A percentile compares a stretch with the other conserved stretches of the same genome.
phyloP scores from a whole-genome alignment of 768 basidiomycete species.

The Wakefieldia striispora region DNA sequence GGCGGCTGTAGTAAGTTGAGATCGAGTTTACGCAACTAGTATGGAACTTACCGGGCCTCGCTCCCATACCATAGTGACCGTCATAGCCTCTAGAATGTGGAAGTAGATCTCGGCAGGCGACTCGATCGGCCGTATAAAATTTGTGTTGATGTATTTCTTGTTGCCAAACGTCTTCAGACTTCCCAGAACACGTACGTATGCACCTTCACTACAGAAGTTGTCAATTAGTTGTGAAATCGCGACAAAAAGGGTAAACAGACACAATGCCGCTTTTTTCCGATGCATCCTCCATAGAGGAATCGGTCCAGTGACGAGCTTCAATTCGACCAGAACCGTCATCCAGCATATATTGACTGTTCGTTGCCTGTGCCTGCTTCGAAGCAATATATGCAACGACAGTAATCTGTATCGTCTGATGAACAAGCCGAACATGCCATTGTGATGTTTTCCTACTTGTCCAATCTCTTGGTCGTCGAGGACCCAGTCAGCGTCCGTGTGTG shows the following conservation, averaged over 20 bases:
- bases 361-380: constrained; percentile 65
- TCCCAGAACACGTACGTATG: constrained; percentile 80
- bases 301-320: constrained; percentile 82
- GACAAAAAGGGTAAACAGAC: constrained; percentile 29
- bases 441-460: constrained; percentile 57
- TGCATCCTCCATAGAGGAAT: constrained; percentile 58
- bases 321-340: constrained; percentile 85
- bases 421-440: not conserved
- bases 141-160: constrained; percentile 80
- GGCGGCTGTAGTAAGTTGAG: constrained; percentile 29
- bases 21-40: not conserved
- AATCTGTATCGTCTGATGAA: constrained; percentile 42
- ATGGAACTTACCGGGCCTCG: constrained; percentile 57
- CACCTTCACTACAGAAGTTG: constrained; percentile 53
- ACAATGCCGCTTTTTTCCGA: constrained; percentile 46
- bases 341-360: constrained; percentile 75
- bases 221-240: not conserved
- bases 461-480: constrained; percentile 76
- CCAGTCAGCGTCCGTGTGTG: constrained; percentile 89
- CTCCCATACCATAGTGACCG: constrained; percentile 62
- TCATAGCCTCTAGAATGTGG: constrained; percentile 75
- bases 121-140: constrained; percentile 62
- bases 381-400: constrained; percentile 74
- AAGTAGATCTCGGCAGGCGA: constrained; percentile 80
- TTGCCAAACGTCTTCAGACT: constrained; percentile 76